Base-by-base conservation (phyloP, 129 eudicot species). In the Centrapalus pauciflorus region DNA sequence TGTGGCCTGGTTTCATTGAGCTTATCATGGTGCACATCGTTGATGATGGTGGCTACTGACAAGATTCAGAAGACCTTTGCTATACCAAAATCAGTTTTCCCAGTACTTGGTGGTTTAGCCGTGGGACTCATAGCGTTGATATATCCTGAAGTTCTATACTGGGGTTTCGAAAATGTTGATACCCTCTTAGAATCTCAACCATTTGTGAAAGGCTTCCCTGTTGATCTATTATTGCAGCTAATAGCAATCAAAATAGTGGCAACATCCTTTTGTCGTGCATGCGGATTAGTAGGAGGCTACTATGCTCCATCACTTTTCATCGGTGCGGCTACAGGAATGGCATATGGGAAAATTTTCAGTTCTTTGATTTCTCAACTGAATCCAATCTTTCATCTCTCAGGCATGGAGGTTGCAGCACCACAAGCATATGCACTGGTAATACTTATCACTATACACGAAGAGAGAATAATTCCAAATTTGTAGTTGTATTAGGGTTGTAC, bases 321-420 rank as follows among this genome's bases (percentile, higher is more conserved):
- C 62, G 97, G 97, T 52, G 97, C 97, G 16, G 97, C 90, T 74
- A 87, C 96, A 34, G 97, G 97, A 72, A 91, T 91, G 97, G 90
- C 90, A 33, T 91, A 91, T 80, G 97, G 97, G 38, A 91, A 91
- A 75, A 46, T 85, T 69, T 71, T 87, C 40, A 55, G 83, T 67
- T 40, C 77, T 76, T 38, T 78, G 67, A 67, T 82, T 54, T 71
- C 87, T 32, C 78, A 80, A 24, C 60, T 85, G 43, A 64, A 62
- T 60, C 88, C 90, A 38, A 49, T 80, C 25, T 77, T 90, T 71
- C 86, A 83, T 67, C 74, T 85, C 21, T 81, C 96, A 38, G 66
- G 84, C 59, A 13, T 87, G 80, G 97, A 87, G 74, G 97, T 91
- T 73, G 97, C 97, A 37, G 79, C 96, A 45, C 97, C 97, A 65